phyloP scores from a whole-genome alignment of 2,329 filamentous ascomycete genomes.

The Aspergillus quadrilineatus region DNA sequence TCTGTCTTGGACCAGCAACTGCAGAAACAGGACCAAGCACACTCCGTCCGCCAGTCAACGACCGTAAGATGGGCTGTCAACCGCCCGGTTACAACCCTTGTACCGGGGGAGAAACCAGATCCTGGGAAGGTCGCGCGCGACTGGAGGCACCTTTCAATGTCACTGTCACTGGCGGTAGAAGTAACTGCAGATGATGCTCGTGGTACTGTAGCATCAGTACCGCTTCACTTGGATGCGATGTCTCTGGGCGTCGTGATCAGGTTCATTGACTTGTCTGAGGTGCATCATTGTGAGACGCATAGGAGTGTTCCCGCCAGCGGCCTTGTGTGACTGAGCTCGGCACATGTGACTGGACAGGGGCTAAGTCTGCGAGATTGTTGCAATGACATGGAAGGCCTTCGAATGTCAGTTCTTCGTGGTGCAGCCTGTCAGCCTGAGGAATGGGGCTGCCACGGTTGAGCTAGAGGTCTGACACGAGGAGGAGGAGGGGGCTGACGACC shows the following conservation, averaged over 20 bases:
- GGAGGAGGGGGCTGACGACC: too few relatives aligned
- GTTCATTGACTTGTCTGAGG: background rate
- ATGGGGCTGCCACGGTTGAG: background rate
- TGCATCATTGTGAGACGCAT: background rate
- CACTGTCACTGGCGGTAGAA: conserved; percentile 1
- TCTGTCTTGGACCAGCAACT: background rate
- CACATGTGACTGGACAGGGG: background rate
- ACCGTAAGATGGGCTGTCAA: background rate
- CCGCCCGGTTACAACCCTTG: background rate
- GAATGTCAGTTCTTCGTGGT: too few relatives aligned
- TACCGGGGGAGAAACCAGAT: background rate
- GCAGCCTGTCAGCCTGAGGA: background rate
- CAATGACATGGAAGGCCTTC: background rate
- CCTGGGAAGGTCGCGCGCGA: background rate
- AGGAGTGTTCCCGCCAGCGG: background rate
- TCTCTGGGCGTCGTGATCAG: background rate
- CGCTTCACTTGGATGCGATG: background rate
- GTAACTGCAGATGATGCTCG: background rate
- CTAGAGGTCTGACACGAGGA: background rate
- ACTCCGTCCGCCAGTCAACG: background rate
- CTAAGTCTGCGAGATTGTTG: background rate
- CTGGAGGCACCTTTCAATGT: conserved; percentile 1
- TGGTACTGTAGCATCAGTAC: conserved; percentile 12
- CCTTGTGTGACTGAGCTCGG: background rate
- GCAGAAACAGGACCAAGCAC: too few relatives aligned